phyloP scores from a whole-genome alignment of 1,284 basidiomycete genomes.

The Boletus calvinii region DNA sequence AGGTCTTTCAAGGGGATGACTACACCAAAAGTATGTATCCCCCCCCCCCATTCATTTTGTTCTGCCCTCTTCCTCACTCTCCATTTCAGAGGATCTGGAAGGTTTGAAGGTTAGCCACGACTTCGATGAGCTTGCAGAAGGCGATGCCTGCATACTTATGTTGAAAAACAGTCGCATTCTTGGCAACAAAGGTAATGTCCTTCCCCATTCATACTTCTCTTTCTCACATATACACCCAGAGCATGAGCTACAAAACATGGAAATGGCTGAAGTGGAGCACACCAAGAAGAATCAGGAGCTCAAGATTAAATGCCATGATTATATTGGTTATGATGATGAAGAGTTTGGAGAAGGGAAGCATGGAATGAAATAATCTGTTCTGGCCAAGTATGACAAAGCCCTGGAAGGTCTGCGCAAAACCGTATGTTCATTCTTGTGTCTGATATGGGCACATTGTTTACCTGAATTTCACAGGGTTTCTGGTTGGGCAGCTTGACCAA shows the following conservation, averaged over 20 bases:
- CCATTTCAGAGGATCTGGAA: slow-evolving; percentile 70
- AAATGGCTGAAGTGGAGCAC: slow-evolving; percentile 84
- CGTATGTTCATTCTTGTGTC: slow-evolving; percentile 41
- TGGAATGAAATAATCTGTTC: slow-evolving; percentile 79
- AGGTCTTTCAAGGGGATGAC: slow-evolving; percentile 63
- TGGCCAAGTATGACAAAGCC: slow-evolving; percentile 95
- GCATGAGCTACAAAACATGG: slow-evolving; percentile 95
- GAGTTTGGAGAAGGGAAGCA: slow-evolving; percentile 77
- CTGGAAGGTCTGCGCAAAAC: slow-evolving; percentile 67
- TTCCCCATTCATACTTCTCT: not conserved
- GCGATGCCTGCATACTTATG: slow-evolving; percentile 93
- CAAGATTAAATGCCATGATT: slow-evolving; percentile 88
- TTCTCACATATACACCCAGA: slow-evolving; percentile 48
- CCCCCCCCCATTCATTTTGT: not conserved
- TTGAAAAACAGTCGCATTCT: slow-evolving; percentile 94
- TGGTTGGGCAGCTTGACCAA: slow-evolving; percentile 63
- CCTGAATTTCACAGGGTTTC: slow-evolving; percentile 59
- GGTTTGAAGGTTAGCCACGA: slow-evolving; percentile 97
- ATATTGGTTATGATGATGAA: slow-evolving; percentile 96
- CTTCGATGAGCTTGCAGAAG: slow-evolving; percentile 87
- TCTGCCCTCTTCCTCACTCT: slow-evolving; percentile 6
- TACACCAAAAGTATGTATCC: slow-evolving; percentile 74
- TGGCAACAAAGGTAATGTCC: slow-evolving; percentile 78
- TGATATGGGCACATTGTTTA: slow-evolving; percentile 6
- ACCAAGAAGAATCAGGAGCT: slow-evolving; percentile 77